A percentile compares a stretch with the other conserved stretches of the same genome.
phyloP scores from a whole-genome alignment of 2,329 filamentous ascomycete species.

The Aspergillus ochraceus region DNA sequence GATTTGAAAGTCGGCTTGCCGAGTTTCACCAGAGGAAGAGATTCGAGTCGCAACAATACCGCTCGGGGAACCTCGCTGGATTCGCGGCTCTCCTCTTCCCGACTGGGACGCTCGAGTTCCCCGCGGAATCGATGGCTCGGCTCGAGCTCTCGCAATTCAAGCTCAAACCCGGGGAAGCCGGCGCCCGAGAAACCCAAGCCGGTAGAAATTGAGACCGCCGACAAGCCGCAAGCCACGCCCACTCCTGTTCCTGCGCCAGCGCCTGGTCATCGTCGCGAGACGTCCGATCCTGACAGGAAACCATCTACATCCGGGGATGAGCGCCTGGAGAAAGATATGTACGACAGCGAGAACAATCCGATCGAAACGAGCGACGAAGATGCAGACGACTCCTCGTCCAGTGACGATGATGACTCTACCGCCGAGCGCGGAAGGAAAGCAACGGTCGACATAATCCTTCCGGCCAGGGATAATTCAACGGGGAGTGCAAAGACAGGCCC shows the following conservation, averaged over 20 bases:
- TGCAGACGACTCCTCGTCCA: slow-evolving; percentile 52
- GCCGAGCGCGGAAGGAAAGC: slow-evolving; percentile 21
- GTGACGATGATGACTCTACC: slow-evolving; percentile 58
- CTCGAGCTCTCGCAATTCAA: slow-evolving; percentile 49
- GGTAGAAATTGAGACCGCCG: slow-evolving; percentile 52
- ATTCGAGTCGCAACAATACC: slow-evolving; percentile 41
- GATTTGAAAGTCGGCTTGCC: slow-evolving; percentile 37
- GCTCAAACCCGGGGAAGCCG: slow-evolving; percentile 41
- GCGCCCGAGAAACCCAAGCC: slow-evolving; percentile 62
- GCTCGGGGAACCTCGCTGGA: slow-evolving; percentile 41
- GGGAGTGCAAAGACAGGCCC: neutral
- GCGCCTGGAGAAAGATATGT: slow-evolving; percentile 69
- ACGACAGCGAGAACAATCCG: slow-evolving; percentile 62
- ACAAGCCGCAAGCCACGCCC: slow-evolving; percentile 37
- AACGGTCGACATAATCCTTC: neutral
- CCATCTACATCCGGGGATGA: slow-evolving; percentile 49
- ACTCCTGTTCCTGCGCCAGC: slow-evolving; percentile 63
- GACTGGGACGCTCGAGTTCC: slow-evolving; percentile 32
- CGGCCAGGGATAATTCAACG: neutral
- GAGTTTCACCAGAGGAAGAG: slow-evolving; percentile 37
- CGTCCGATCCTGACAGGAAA: slow-evolving; percentile 35
- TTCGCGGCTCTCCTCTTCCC: slow-evolving; percentile 27
- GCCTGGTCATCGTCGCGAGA: slow-evolving; percentile 11
- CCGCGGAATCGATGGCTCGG: slow-evolving; percentile 49
- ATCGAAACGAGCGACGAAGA: slow-evolving; percentile 70